Percentiles rank a stretch among this genome's conserved stretches.
Evolutionary conservation across 768 basidiomycete genomes (phyloP).

Genomic region (Tulasnella sp.): DNA sequence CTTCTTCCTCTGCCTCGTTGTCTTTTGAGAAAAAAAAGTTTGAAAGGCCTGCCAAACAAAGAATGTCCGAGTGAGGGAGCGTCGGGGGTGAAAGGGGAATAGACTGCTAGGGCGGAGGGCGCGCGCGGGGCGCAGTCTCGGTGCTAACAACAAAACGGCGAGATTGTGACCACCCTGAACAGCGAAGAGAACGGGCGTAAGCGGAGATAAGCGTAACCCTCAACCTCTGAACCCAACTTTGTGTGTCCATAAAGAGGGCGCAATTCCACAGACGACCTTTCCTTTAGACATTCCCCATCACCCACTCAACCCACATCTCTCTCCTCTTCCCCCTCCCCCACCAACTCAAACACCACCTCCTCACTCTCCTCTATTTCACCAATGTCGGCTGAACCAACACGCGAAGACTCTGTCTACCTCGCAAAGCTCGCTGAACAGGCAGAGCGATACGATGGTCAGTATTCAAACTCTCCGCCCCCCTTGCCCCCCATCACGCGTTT

Average conservation of each 20-base stretch:
- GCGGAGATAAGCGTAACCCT: conserved; percentile 11
- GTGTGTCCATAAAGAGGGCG: conserved; percentile 6
- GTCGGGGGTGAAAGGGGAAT: conserved; percentile 3
- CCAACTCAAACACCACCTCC: background rate
- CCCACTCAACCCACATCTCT: background rate
- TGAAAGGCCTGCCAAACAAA: background rate
- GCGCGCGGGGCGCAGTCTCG: background rate
- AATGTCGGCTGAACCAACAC: conserved; percentile 23
- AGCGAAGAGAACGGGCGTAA: background rate
- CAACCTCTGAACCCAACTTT: conserved; percentile 6
- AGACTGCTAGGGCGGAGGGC: conserved; percentile 5
- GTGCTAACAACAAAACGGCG: conserved; percentile 1
- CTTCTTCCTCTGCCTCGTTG: conserved; percentile 1
- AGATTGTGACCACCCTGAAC: conserved; percentile 1
- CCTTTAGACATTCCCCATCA: background rate
- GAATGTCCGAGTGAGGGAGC: background rate
- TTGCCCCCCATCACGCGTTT: background rate
- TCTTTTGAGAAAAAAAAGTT: background rate
- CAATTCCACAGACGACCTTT: conserved; percentile 4
- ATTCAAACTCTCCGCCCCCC: background rate
- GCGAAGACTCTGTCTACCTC: conserved; percentile 47
- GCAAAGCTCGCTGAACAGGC: conserved; percentile 84
- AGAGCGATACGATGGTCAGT: conserved; percentile 76
- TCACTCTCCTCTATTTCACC: background rate
- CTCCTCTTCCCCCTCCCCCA: background rate